phyloP scores from a whole-genome alignment of 2,329 filamentous ascomycete species.

The Penicillium sp. region DNA sequence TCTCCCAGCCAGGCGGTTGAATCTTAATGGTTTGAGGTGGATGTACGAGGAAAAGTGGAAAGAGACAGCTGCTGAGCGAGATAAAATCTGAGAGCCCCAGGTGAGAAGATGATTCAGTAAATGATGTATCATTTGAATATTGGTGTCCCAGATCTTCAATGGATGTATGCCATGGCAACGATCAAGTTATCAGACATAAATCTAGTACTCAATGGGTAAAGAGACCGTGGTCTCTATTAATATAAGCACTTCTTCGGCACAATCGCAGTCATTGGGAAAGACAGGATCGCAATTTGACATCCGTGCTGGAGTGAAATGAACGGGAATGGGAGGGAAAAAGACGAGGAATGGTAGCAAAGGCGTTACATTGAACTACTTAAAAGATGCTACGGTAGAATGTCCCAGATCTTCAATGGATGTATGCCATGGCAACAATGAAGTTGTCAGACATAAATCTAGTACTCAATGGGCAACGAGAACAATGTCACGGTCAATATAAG shows the following conservation, averaged over 20 bases:
- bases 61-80: no score
- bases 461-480: slow-evolving; percentile 33
- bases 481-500: slow-evolving; percentile 58
- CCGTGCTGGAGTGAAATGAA: slow-evolving; percentile 60
- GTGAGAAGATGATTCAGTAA: not conserved
- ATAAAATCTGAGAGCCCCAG: no score
- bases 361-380: not conserved
- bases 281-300: slow-evolving; percentile 99
- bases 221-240: slow-evolving; percentile 29
- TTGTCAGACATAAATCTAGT: slow-evolving; percentile 40
- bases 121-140: not conserved
- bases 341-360: not conserved
- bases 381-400: slow-evolving; percentile 23
- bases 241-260: slow-evolving; percentile 99
- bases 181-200: slow-evolving; percentile 30
- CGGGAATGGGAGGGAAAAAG: not conserved
- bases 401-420: slow-evolving; percentile 42
- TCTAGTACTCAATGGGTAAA: slow-evolving; percentile 41
- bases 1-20: no score
- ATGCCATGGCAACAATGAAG: slow-evolving; percentile 29
- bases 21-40: no score
- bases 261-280: slow-evolving; percentile 71
- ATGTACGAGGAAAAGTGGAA: no score
- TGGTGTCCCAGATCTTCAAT: slow-evolving; percentile 42
- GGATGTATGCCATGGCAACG: slow-evolving; percentile 37